Evolutionary conservation across 225 moss, liverwort and hornwort species (phyloP), one percentile per base, ranked within the genome.

Genomic region (Polytrichum commune): DNA sequence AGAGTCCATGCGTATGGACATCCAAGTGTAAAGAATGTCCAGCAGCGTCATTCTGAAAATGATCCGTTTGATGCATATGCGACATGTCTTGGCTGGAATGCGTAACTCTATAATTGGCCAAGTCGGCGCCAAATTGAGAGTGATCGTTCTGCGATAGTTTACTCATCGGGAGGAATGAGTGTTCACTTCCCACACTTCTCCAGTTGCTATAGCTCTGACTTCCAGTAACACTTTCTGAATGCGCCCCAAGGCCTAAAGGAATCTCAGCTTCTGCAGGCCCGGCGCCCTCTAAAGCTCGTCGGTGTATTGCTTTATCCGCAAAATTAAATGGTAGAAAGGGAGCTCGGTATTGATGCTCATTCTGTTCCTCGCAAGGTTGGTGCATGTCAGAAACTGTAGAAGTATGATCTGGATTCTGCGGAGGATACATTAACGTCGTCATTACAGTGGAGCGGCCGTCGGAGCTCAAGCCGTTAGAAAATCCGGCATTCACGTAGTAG

Each of bases 121-220:
- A 74, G 54, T 76, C 80, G 29, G 81, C 79, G 65, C 87, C 85
- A 68, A 90, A 77, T 68, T 85, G 84, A 8, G 90, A 78, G 7
- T 80, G 82, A 54, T 80, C 78, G 28, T 54, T 82, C 29, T 68
- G 81, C 0, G 78, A 72, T 25, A 83, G 78, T n/a, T 88, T 90
- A 70, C 84, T 89, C 67, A 80, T 82, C 6, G 92, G 90, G 1
- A 92, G 80, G 53, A 92, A 92, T 6, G 89, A 81, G 38, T 78
- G 90, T 72, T 90, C 92, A 32, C 81, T 90, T 58, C 92, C 88
- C 55, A 68, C 90, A 29, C 75, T 77, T 53, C 90, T 76, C 92
- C 92, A 92, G 64, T 77, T 78, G 26, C 26, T 80, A 66, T 83
- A 85, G 75, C 68, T 86, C 62, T 79, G 86, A 46, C 72, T 84